Evolutionary conservation across 2,329 filamentous ascomycete species (phyloP), one percentile per base, ranked within the genome.

Genomic region (Teratosphaeria nubilosa): DNA sequence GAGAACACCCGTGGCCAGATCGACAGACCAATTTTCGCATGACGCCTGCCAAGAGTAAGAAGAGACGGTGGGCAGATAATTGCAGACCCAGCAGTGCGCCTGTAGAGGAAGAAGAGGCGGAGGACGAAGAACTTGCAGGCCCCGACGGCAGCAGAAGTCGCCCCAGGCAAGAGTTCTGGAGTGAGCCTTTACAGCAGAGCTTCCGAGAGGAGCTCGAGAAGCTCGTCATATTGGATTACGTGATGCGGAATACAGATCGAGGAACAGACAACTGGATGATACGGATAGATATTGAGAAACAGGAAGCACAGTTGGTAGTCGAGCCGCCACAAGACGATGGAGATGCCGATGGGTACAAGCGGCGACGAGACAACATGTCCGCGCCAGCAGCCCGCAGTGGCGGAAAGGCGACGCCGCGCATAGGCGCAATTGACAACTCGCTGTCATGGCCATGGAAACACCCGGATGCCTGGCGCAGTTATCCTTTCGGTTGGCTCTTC

Each of bases 221-320:
- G 74, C 79, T 99, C 7, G 95, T 99, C 24, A 95, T 99, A 68
- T 75, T 99, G 64, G 94, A 99, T 74, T 99, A 99, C 72, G 95
- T 99, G 63, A 99, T 99, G 94, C 85, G 94, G 59, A 99, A 99
- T 70, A 99, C 94, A 1, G 94, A 99, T 72, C 84, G 94, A 74
- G 94, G 94, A 1, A 78, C 96, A 58, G 94, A 99, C 72, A 99
- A 99, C 68, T 99, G 94, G 94, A 99, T 99, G 94, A 91, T 99
- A 70, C 94, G 90, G 73, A 89, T 99, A 32, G 91, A 99, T 72
- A 90, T 86, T 80, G 83, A 90, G 65, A 85, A 82, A 2, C 85
- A 94, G 68, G 83, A 87, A 67, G 92, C 94, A 13, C 90, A 88
- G 7, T 90, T 99, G 63, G 86, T 87, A 16, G 90, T 90, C 0